Base-by-base conservation (phyloP, 1,284 basidiomycete genomes). In the Ustilago vetiveriae region DNA sequence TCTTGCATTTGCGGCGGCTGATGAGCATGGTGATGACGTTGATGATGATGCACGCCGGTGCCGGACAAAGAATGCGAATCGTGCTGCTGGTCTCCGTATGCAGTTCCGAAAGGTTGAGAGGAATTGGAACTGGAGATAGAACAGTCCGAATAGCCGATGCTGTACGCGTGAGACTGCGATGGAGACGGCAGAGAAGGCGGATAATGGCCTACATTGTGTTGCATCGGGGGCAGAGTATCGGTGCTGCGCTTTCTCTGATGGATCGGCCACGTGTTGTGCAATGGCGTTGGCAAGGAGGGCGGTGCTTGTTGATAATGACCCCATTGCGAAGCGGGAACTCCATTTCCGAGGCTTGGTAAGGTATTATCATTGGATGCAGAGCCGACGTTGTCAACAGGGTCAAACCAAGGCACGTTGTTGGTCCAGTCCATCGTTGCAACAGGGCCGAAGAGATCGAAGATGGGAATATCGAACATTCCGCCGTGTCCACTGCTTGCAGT, bases 401-500 rank as follows among this genome's bases (percentile, higher is more conserved):
- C 59, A 40, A 69, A 69, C 66, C 66, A 69, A 6, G 66, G 66
- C 47, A 59, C 66, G 7, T 58, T 58, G 46, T 69, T 55, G n/a
- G 59, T 51, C 66, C 66, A 69, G n/a, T 68, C 65, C 0, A 42
- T 59, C 7, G 54, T 50, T n/a, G 47, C 42, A 8, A 37, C 46
- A 17, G 58, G 43, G 10, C 42, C 51, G 24, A 69, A 57, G 7
- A 58, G 35, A 33, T 69, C 66, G 23, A 63, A 69, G 45, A 63
- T 58, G 19, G 66, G 66, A 8, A 69, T 58, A 32, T 69, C 66
- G 29, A 69, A 69, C 39, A 69, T 69, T 21, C 66, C 66, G 11
- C 65, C 65, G n/a, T 52, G 24, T 21, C 35, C 33, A 9, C 48
- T 52, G 19, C 36, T 39, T 1, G 38, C 35, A 37, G 47, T 29